Evolutionary conservation across 2,329 filamentous ascomycete species (phyloP).

Genomic region (Volutella citrinella): DNA sequence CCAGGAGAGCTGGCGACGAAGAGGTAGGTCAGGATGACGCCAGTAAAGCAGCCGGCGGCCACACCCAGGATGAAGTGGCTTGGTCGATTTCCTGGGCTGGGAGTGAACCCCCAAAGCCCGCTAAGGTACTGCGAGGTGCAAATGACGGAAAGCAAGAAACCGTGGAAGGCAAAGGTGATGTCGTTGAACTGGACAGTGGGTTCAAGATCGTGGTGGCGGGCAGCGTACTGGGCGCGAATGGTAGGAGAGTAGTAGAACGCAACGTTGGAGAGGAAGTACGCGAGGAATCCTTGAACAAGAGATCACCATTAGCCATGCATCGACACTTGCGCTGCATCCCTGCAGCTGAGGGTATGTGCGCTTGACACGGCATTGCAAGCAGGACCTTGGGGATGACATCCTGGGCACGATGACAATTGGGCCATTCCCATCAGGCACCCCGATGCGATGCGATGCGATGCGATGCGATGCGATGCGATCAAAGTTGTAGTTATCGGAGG

Average conservation of each 20-base stretch:
- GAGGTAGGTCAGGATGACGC: slow-evolving; percentile 50
- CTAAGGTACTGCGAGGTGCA: slow-evolving; percentile 77
- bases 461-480: slow-evolving; percentile 15
- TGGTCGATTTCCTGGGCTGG: slow-evolving; percentile 52
- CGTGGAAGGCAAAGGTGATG: slow-evolving; percentile 82
- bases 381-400: too few species aligned
- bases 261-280: slow-evolving; percentile 72
- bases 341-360: too few species aligned
- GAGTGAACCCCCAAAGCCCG: slow-evolving; percentile 72
- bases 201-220: slow-evolving; percentile 69
- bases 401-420: too few species aligned
- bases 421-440: too few species aligned
- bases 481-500: slow-evolving; percentile 3
- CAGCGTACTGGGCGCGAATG: slow-evolving; percentile 79
- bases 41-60: slow-evolving; percentile 64
- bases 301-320: too few species aligned
- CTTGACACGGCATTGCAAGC: too few species aligned
- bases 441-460: too few species aligned
- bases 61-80: slow-evolving; percentile 65
- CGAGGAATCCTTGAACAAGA: slow-evolving; percentile 56
- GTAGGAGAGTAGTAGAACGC: slow-evolving; percentile 76
- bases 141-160: slow-evolving; percentile 66
- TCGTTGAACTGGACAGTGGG: slow-evolving; percentile 91
- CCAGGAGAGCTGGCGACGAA: slow-evolving; percentile 40
- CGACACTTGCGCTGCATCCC: too few species aligned